phyloP scores from a whole-genome alignment of 2,329 filamentous ascomycete genomes.

The Fusarium circinatum region DNA sequence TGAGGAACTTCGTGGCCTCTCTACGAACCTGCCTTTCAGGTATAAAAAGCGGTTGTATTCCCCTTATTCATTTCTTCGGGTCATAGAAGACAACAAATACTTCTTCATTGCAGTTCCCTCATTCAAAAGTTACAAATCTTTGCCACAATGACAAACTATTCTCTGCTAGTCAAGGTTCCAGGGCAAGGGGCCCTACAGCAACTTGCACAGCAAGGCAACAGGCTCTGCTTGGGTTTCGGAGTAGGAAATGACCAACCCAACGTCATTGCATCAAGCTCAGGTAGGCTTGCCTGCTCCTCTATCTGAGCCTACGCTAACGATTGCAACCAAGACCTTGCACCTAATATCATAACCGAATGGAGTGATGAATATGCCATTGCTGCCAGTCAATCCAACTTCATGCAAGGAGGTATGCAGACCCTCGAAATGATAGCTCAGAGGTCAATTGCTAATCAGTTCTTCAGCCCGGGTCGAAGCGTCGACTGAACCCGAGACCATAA shows the following conservation, averaged over 20 bases:
- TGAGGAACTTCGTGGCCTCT: too few relatives aligned
- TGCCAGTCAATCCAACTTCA: rapidly evolving
- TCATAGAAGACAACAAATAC: rapidly evolving
- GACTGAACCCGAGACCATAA: rapidly evolving
- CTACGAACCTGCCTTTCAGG: rapidly evolving
- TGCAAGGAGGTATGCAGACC: neutral
- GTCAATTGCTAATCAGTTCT: neutral
- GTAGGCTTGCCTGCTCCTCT: rapidly evolving
- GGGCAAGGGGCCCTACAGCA: rapidly evolving
- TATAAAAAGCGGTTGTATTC: neutral
- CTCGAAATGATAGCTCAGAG: rapidly evolving
- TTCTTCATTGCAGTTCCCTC: rapidly evolving
- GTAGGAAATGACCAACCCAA: rapidly evolving
- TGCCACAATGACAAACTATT: neutral
- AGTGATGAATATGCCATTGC: neutral
- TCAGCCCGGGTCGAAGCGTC: rapidly evolving
- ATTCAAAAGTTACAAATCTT: neutral
- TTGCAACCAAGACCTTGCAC: rapidly evolving
- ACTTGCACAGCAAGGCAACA: rapidly evolving
- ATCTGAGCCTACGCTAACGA: rapidly evolving
- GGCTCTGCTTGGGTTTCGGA: neutral
- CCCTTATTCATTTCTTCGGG: rapidly evolving
- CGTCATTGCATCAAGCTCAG: rapidly evolving
- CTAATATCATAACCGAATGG: rapidly evolving
- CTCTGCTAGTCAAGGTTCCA: rapidly evolving